Conservation (phyloP, 768 basidiomycete species). For the Coprinopsis sp. region DNA sequence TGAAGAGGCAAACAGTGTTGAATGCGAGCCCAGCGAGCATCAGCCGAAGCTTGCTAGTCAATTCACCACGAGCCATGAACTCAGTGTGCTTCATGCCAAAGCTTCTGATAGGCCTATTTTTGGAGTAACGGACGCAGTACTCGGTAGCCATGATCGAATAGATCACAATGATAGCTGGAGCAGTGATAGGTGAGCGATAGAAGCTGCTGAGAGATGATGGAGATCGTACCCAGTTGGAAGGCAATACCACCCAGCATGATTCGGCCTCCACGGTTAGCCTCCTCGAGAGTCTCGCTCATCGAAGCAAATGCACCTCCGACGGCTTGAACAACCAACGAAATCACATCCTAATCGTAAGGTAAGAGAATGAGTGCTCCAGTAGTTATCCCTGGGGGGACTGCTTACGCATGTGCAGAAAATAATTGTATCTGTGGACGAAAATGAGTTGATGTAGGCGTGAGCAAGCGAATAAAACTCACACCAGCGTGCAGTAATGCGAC, state of each 20-base stretch:
- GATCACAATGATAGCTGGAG: slow-evolving; percentile 36
- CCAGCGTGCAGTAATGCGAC: slow-evolving; percentile 35
- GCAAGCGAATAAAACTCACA: slow-evolving; percentile 30
- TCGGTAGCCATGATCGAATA: slow-evolving; percentile 39
- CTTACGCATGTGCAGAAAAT: slow-evolving; percentile 35
- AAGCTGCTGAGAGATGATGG: background rate
- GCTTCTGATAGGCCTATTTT: slow-evolving; percentile 28
- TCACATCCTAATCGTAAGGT: slow-evolving; percentile 31
- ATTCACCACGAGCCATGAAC: background rate
- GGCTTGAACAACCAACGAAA: slow-evolving; percentile 52
- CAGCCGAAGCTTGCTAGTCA: slow-evolving; percentile 15
- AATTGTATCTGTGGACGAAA: slow-evolving; percentile 31
- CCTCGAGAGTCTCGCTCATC: slow-evolving; percentile 14
- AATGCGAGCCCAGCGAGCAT: slow-evolving; percentile 29
- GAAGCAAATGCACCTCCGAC: slow-evolving; percentile 48
- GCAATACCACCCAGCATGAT: slow-evolving; percentile 52
- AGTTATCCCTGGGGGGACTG: background rate
- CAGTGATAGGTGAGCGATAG: background rate
- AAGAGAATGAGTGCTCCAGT: background rate
- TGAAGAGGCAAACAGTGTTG: slow-evolving; percentile 42
- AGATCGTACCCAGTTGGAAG: slow-evolving; percentile 34
- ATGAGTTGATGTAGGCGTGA: background rate
- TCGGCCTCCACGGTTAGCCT: slow-evolving; percentile 31
- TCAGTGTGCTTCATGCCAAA: background rate
- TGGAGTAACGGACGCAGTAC: slow-evolving; percentile 36